phyloP scores from a whole-genome alignment of 2,329 filamentous ascomycete genomes.

The Cytospora piceae region DNA sequence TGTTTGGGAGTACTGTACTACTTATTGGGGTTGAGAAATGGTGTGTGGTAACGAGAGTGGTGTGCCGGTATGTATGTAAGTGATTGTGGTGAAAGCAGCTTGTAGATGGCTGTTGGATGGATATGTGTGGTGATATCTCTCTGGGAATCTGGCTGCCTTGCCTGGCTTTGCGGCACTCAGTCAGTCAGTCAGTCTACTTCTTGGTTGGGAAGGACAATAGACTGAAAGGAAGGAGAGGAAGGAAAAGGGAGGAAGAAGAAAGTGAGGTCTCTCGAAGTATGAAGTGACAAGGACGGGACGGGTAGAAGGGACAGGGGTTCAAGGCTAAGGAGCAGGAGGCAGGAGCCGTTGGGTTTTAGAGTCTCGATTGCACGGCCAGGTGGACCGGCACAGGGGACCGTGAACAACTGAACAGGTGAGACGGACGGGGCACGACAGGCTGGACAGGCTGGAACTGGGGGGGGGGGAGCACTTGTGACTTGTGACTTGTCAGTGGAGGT shows the following conservation, averaged over 20 bases:
- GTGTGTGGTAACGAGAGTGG: slow-evolving; percentile 8
- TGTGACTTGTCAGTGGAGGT: slow-evolving; percentile 18
- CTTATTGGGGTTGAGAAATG: not conserved
- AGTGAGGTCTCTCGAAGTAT: not conserved
- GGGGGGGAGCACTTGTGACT: slow-evolving; percentile 8
- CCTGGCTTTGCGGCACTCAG: not conserved
- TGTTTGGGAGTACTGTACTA: not conserved
- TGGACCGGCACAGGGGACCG: slow-evolving; percentile 4
- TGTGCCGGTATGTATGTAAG: not conserved
- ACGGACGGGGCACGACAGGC: slow-evolving; percentile 11
- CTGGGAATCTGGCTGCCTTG: not conserved
- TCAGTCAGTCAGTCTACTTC: not conserved
- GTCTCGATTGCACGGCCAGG: slow-evolving; percentile 3
- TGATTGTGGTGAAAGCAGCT: slow-evolving; percentile 8
- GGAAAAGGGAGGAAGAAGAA: slow-evolving; percentile 2
- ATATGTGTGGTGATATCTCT: not conserved
- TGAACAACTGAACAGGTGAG: slow-evolving; percentile 7
- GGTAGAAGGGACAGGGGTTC: not conserved
- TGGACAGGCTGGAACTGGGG: no score
- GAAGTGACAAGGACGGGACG: slow-evolving; percentile 6
- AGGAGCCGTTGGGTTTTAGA: slow-evolving; percentile 20
- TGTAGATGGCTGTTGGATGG: not conserved
- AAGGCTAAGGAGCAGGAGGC: not conserved
- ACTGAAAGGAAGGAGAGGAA: slow-evolving; percentile 6
- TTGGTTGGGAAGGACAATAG: not conserved